Evolutionary conservation across 129 eudicot genomes (phyloP), one percentile per base, ranked within the genome.

Genomic region (Helichrysum umbraculigerum): DNA sequence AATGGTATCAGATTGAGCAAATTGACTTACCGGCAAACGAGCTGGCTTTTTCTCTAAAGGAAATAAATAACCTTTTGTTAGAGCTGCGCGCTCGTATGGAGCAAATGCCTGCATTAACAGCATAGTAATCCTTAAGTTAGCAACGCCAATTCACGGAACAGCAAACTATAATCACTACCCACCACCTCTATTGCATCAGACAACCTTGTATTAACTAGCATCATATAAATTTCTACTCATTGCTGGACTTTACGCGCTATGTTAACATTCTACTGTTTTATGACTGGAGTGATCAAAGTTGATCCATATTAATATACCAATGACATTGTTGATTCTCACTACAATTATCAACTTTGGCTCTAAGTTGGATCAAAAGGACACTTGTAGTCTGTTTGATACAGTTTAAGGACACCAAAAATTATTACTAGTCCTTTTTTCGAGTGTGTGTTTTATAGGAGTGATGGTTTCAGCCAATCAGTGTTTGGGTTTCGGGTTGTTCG

Each of bases 41-140:
- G 99, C 93, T 39, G 99, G 99, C 78, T 91, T 91, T 71, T 94
- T 94, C 71, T 94, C 97, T 72, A 66, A 42, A 22, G 99, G 97
- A 76, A 87, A 91, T 76, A 94, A 79, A 78, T 94, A 94, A 41
- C 83, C 99, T 87, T 94, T 94, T 10, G 99, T 94, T 75, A 94
- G 72, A 58, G 99, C 99, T 5, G 99, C 97, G 20, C 99, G 93
- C 79, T 94, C 99, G 65, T 94, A 94, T 0, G 99, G 99, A 73
- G 97, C 99, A 81, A 78, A 78, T 1, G 99, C 93, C 97, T 94
- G 90, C 82, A 76, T 76, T 16, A 61, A 57, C n/a, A 71, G 17
- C 19, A 82, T 15, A 54, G 9, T 0, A 76, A 70, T 66, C 66
- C 42, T 39, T 8, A 14, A 22, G 20, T 35, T 30, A 32, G 42